A percentile compares a stretch with the other conserved stretches of the same genome.
Evolutionary conservation across 1,284 basidiomycete species (phyloP).

Genomic region (Peniophora sp.): DNA sequence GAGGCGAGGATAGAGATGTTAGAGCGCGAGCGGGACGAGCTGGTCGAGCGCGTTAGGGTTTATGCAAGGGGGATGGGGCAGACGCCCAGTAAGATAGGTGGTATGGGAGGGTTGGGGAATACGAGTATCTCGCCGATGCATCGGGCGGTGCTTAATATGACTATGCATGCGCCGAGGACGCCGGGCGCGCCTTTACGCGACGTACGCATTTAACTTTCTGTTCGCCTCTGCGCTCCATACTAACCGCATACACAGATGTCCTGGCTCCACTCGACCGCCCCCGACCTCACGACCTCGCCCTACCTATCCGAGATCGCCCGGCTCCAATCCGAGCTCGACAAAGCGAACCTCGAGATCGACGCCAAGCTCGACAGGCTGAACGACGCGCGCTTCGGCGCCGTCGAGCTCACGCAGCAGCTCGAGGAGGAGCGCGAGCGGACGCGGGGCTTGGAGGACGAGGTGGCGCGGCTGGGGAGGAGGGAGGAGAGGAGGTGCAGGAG

Average conservation of each 20-base stretch:
- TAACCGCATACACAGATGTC: conserved; percentile 39
- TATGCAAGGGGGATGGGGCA: conserved; percentile 36
- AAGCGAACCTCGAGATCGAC: conserved; percentile 76
- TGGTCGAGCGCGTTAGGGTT: conserved; percentile 60
- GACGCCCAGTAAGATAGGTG: conserved; percentile 34
- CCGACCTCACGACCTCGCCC: conserved; percentile 46
- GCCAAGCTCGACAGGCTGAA: conserved; percentile 78
- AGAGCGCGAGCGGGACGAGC: conserved; percentile 67
- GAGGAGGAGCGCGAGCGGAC: conserved; percentile 59
- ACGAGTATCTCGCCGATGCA: conserved; percentile 63
- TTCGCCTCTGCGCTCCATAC: neutral
- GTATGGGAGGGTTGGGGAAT: conserved; percentile 41
- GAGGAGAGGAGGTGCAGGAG: conserved; percentile 57
- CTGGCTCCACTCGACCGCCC: conserved; percentile 54
- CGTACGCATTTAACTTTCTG: conserved; percentile 33
- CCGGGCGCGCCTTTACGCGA: conserved; percentile 72
- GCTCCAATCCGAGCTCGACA: conserved; percentile 63
- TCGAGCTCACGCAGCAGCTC: conserved; percentile 61
- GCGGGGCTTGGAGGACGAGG: conserved; percentile 54
- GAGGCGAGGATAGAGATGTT: conserved; percentile 66
- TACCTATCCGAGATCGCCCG: conserved; percentile 58
- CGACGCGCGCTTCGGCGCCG: conserved; percentile 64
- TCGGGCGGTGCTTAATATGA: conserved; percentile 60
- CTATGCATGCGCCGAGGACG: conserved; percentile 60
- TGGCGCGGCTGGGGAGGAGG: conserved; percentile 49